These are phyloP conservation scores for Ustulina deusta DNA, from an alignment of 2,329 filamentous ascomycete species.

Conservation along the genomic window DNA sequence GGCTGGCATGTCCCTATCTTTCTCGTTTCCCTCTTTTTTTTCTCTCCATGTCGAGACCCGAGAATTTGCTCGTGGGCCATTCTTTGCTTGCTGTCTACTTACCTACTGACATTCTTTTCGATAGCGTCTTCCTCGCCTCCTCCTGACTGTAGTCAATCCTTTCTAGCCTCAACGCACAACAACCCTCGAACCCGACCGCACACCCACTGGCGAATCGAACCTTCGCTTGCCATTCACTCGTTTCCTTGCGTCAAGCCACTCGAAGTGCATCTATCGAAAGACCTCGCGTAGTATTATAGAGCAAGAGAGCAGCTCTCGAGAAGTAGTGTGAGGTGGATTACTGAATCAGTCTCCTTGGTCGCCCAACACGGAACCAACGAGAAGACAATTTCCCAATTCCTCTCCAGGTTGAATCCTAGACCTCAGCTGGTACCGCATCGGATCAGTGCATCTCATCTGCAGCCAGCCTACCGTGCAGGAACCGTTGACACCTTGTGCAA, in stretches of 20 bases:
- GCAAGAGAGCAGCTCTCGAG: neutral
- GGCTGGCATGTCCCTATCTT: conserved; percentile 20
- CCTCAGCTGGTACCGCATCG: conserved; percentile 41
- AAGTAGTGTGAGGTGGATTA: neutral
- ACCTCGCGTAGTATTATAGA: neutral
- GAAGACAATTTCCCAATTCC: conserved; percentile 20
- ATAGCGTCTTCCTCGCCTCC: conserved; percentile 4
- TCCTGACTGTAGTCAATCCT: conserved; percentile 34
- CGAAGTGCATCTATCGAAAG: conserved; percentile 2
- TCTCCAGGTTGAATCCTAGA: conserved; percentile 5
- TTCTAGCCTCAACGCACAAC: conserved; percentile 18
- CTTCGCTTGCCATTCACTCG: conserved; percentile 12
- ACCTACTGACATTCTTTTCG: conserved; percentile 25
- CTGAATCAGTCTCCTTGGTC: conserved; percentile 1
- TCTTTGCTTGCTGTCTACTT: conserved; percentile 18
- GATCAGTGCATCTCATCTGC: conserved; percentile 46
- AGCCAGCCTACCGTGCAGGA: conserved; percentile 47
- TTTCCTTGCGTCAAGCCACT: conserved; percentile 17
- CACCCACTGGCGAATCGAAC: conserved; percentile 4
- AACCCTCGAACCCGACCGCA: conserved; percentile 8
- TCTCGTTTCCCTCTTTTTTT: conserved; percentile 15
- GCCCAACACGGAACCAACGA: neutral
- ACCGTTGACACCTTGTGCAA: conserved; percentile 44
- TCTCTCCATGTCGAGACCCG: conserved; percentile 22
- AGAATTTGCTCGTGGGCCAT: conserved; percentile 25